Conservation (phyloP, 1,284 basidiomycete species). For the Rhodotorula sp. region DNA sequence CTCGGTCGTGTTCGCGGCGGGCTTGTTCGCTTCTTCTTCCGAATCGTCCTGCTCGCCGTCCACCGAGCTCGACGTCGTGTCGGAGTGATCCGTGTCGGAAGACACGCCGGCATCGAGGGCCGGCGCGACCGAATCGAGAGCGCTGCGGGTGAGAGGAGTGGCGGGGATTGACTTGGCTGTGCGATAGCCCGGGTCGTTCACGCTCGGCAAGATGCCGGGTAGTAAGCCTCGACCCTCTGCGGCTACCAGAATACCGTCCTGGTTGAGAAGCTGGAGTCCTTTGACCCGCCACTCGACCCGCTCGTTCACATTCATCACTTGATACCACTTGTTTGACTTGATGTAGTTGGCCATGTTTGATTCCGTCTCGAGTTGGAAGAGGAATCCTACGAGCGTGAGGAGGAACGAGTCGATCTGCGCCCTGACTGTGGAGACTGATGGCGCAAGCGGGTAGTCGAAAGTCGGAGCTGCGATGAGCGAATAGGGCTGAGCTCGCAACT, state of each 20-base stretch:
- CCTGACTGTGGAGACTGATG: neutral
- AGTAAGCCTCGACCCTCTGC: neutral
- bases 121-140: neutral
- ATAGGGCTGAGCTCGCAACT: slow-evolving; percentile 30
- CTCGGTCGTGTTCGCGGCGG: slow-evolving; percentile 18
- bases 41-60: neutral
- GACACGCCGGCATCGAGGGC: neutral
- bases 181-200: neutral
- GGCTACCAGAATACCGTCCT: neutral
- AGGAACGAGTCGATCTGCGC: slow-evolving; percentile 28
- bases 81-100: slow-evolving; percentile 9
- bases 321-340: slow-evolving; percentile 9
- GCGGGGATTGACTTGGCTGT: neutral
- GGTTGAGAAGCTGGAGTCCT: neutral
- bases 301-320: neutral
- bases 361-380: slow-evolving; percentile 17
- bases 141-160: neutral
- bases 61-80: neutral
- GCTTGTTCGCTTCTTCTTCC: neutral
- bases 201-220: neutral
- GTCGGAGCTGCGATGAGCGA: slow-evolving; percentile 29
- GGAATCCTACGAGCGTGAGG: slow-evolving; percentile 24
- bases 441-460: slow-evolving; percentile 26
- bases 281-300: too few relatives aligned
- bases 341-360: slow-evolving; percentile 27